Percentiles rank a stretch among this genome's conserved stretches.
These are phyloP conservation scores for Leishmania mexicana DNA, from an alignment of 208 protist species.

Conservation along the genomic window DNA sequence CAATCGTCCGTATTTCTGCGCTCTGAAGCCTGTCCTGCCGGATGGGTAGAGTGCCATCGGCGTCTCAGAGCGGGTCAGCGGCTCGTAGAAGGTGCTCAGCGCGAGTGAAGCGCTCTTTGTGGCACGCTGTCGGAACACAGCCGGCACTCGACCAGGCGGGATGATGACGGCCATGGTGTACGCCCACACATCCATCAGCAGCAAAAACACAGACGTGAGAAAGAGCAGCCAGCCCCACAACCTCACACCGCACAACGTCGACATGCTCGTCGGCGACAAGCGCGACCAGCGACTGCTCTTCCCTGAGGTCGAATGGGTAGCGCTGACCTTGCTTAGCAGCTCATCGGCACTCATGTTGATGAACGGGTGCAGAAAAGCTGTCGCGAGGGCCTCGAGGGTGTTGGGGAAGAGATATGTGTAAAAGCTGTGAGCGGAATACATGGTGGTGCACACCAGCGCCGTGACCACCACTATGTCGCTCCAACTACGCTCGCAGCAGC, in stretches of 20 bases:
- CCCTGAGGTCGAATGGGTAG: not conserved
- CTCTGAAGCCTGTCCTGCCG: constrained; percentile 9
- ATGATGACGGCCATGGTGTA: constrained; percentile 74
- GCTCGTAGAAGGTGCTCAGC: constrained; percentile 66
- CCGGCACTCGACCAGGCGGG: constrained; percentile 69
- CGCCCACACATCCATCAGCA: constrained; percentile 70
- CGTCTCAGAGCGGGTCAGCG: constrained; percentile 30
- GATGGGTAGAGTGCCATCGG: constrained; percentile 28
- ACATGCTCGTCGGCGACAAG: constrained; percentile 5
- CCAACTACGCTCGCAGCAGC: constrained; percentile 41
- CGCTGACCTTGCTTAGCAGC: not conserved
- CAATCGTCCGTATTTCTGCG: constrained; percentile 29
- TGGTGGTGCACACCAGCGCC: constrained; percentile 54
- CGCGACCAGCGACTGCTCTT: constrained; percentile 16
- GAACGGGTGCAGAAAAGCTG: constrained; percentile 29
- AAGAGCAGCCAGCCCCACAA: constrained; percentile 64
- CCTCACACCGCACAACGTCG: constrained; percentile 23
- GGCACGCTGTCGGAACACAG: constrained; percentile 67
- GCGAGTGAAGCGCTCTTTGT: constrained; percentile 73
- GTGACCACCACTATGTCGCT: constrained; percentile 63
- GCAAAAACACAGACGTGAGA: constrained; percentile 52
- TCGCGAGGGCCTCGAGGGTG: constrained; percentile 38
- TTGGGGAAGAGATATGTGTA: constrained; percentile 82
- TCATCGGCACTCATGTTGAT: constrained; percentile 22
- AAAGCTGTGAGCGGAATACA: constrained; percentile 75